Evolutionary conservation across 768 basidiomycete species (phyloP), one percentile per base, ranked within the genome.

Genomic region (Mycena galericulata): DNA sequence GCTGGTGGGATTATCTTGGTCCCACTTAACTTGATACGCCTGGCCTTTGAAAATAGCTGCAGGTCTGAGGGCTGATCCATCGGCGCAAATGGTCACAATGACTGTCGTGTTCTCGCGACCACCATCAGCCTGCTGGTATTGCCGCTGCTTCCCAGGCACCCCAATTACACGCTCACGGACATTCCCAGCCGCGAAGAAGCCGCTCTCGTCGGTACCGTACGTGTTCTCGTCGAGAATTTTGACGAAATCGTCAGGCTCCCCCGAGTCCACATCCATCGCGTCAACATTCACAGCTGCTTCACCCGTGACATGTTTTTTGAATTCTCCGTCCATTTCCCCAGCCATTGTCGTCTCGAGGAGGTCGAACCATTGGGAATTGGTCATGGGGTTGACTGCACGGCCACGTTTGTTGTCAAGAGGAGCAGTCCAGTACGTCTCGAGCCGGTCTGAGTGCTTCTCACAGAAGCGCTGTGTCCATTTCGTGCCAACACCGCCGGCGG

Each of bases 21-120:
- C n/a, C 53, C 53, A 54, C 4, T 26, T 54, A 6, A n/a, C 32
- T 9, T 54, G 30, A 20, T 9, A 54, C 4, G 15, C 14, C n/a
- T n/a, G n/a, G n/a, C n/a, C n/a, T 22, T 53, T 53, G 51, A 11
- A 53, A 20, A 53, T 53, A 8, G 27, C 74, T n/a, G 76, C 58
- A 3, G 81, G 81, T 40, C 71, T 51, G 18, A 75, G 51, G 0
- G 72, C 14, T 12, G 73, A 73, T 1, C 81, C 79, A 75, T 83
- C 79, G 0, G 79, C 80, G 70, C 83, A 82, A 22, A 86, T 85
- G 3, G 81, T 83, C 0, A 79, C 76, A 50, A 87, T 72, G 14
- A 81, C 76, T 1, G 83, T 84, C 34, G 81, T 82, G 54, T 80
- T 84, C 65, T 85, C 83, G 14, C 73, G 65, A 32, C 71, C 71